These are phyloP conservation scores for Anisogramma anomala DNA, from an alignment of 2,329 filamentous ascomycete genomes.

Conservation along the genomic window DNA sequence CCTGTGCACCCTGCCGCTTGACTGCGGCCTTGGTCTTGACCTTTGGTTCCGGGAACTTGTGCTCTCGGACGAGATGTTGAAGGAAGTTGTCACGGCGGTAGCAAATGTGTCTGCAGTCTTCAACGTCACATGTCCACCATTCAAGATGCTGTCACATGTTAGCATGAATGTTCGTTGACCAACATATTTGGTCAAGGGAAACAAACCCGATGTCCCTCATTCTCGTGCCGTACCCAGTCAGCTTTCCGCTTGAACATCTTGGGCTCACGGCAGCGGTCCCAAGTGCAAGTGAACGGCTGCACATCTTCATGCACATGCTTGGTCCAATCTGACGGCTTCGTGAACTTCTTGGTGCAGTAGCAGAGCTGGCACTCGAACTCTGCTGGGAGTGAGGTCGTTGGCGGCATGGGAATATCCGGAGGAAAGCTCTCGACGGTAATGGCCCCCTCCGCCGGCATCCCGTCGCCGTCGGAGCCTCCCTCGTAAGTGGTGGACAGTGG, in stretches of 20 bases:
- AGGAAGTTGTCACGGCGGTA: conserved; percentile 87
- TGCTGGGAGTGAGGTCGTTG: conserved; percentile 63
- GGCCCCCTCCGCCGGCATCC: conserved; percentile 55
- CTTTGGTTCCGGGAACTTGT: conserved; percentile 75
- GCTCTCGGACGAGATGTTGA: conserved; percentile 82
- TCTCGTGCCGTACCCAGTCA: conserved; percentile 91
- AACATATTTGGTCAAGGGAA: not conserved
- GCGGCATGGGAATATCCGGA: conserved; percentile 68
- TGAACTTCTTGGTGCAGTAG: conserved; percentile 72
- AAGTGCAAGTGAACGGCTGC: conserved; percentile 87
- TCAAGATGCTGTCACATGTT: conserved; percentile 49
- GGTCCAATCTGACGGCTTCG: conserved; percentile 91
- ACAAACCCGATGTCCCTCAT: conserved; percentile 61
- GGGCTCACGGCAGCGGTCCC: conserved; percentile 67
- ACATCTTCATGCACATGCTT: conserved; percentile 93
- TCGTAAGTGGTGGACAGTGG: conserved; percentile 40
- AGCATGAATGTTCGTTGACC: not conserved
- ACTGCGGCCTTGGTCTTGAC: conserved; percentile 60
- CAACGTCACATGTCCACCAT: conserved; percentile 77
- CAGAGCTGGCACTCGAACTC: conserved; percentile 86
- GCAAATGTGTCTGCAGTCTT: conserved; percentile 71
- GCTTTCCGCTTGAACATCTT: conserved; percentile 94
- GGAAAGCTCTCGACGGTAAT: conserved; percentile 68
- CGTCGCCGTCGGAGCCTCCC: conserved; percentile 51
- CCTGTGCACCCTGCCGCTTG: conserved; percentile 44